phyloP scores from a whole-genome alignment of 1,139 yeast species.

The Barnettozyma hawaiiensis region DNA sequence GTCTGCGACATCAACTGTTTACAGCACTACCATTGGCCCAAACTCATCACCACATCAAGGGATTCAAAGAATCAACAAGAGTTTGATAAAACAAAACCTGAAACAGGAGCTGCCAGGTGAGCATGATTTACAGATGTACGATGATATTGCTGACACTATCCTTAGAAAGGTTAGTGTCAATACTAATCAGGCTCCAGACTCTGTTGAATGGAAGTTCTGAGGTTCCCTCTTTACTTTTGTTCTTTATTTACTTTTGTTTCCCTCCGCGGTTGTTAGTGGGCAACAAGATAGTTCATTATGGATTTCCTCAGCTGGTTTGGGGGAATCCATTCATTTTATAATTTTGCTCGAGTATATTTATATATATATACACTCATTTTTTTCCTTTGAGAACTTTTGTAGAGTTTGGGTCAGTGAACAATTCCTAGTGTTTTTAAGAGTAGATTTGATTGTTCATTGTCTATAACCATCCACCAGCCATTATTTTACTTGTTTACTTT shows the following conservation, averaged over 20 bases:
- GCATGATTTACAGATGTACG: conserved; percentile 16
- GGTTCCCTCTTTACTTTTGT: too few species aligned
- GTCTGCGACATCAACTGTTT: background rate
- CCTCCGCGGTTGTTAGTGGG: too few species aligned
- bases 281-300: too few species aligned
- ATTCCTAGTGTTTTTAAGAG: too few species aligned
- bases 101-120: conserved; percentile 1
- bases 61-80: conserved; percentile 3
- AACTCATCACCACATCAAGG: conserved; percentile 2
- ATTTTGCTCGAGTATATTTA: background rate
- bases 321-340: background rate
- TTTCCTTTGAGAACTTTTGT: too few species aligned
- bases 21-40: background rate
- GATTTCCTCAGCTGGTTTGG: conserved; percentile 2
- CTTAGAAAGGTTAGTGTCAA: conserved; percentile 14
- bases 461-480: background rate
- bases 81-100: background rate
- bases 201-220: conserved; percentile 22
- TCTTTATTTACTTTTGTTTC: too few species aligned
- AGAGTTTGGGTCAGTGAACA: too few species aligned
- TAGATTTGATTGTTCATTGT: background rate
- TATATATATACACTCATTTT: too few species aligned
- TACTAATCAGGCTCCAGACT: conserved; percentile 7
- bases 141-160: conserved; percentile 23
- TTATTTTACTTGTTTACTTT: too few species aligned